These are phyloP conservation scores for Aureobasidium zeae DNA, from an alignment of 2,329 filamentous ascomycete species.

Conservation along the genomic window DNA sequence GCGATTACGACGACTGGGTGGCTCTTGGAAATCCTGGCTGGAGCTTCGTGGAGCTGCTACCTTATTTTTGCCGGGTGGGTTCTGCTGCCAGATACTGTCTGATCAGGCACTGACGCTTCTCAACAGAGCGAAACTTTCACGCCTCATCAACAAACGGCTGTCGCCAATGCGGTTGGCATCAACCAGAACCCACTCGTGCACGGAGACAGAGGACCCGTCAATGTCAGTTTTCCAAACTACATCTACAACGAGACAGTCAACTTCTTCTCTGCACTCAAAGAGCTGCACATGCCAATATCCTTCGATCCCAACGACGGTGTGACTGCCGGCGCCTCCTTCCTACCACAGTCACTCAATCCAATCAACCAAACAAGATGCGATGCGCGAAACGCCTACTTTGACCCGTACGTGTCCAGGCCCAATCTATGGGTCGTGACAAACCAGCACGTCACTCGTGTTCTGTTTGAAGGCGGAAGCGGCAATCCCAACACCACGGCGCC, in stretches of 20 bases:
- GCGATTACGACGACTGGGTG: slow-evolving; percentile 50
- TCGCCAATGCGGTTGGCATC: slow-evolving; percentile 31
- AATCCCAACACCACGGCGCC: slow-evolving; percentile 17
- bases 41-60: slow-evolving; percentile 43
- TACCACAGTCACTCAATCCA: slow-evolving; percentile 31
- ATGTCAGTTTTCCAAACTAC: slow-evolving; percentile 39
- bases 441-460: slow-evolving; percentile 30
- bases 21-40: slow-evolving; percentile 50
- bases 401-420: slow-evolving; percentile 26
- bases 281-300: slow-evolving; percentile 30
- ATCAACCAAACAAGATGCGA: slow-evolving; percentile 32
- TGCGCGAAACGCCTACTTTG: slow-evolving; percentile 34
- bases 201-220: slow-evolving; percentile 40
- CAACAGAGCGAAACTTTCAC: slow-evolving; percentile 25
- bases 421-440: slow-evolving; percentile 32
- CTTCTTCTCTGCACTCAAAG: slow-evolving; percentile 31
- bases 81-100: not conserved
- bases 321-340: slow-evolving; percentile 31
- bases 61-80: slow-evolving; percentile 31
- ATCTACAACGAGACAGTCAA: slow-evolving; percentile 31
- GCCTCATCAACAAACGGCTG: slow-evolving; percentile 24
- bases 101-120: not conserved
- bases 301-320: slow-evolving; percentile 32
- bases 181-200: slow-evolving; percentile 34
- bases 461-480: slow-evolving; percentile 22